These are phyloP conservation scores for Aspergillus sp. DNA, from an alignment of 2,329 filamentous ascomycete genomes.

Conservation along the genomic window DNA sequence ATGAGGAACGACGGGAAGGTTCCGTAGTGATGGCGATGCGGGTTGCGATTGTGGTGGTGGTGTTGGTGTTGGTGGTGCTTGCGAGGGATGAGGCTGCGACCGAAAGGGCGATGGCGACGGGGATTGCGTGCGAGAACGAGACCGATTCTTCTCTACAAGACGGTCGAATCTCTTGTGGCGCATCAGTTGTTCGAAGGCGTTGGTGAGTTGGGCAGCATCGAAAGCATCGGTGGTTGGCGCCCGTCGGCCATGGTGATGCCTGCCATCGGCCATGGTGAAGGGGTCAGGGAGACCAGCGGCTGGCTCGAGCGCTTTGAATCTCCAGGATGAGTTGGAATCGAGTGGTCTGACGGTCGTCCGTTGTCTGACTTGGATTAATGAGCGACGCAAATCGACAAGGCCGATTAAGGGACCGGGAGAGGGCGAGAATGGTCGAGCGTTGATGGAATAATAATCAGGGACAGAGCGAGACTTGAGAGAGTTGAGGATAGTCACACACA, in stretches of 20 bases:
- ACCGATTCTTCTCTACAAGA: constrained; percentile 63
- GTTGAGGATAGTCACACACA: constrained; percentile 17
- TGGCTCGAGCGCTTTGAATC: constrained; percentile 12
- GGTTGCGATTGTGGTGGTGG: constrained; percentile 21
- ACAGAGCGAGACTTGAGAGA: constrained; percentile 15
- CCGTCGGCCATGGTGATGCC: constrained; percentile 32
- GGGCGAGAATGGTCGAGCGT: constrained; percentile 5
- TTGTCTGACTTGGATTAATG: background rate
- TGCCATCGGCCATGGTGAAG: constrained; percentile 41
- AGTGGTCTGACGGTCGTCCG: background rate
- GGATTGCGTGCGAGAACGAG: constrained; percentile 60
- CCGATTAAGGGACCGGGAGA: constrained; percentile 1
- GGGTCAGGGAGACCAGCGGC: constrained; percentile 27
- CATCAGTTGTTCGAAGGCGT: constrained; percentile 83
- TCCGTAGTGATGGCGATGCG: constrained; percentile 47
- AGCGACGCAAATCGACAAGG: background rate
- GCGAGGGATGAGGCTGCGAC: constrained; percentile 30
- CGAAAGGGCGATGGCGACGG: constrained; percentile 43
- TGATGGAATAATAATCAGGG: constrained; percentile 7
- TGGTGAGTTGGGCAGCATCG: constrained; percentile 76
- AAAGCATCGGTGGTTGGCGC: constrained; percentile 47
- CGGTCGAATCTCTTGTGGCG: constrained; percentile 85
- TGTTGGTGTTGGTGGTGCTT: constrained; percentile 33
- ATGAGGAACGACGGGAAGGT: constrained; percentile 70
- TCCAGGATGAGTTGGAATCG: constrained; percentile 25